These are phyloP conservation scores for Stemphylium vesicarium DNA, from an alignment of 2,329 filamentous ascomycete genomes.

Conservation along the genomic window DNA sequence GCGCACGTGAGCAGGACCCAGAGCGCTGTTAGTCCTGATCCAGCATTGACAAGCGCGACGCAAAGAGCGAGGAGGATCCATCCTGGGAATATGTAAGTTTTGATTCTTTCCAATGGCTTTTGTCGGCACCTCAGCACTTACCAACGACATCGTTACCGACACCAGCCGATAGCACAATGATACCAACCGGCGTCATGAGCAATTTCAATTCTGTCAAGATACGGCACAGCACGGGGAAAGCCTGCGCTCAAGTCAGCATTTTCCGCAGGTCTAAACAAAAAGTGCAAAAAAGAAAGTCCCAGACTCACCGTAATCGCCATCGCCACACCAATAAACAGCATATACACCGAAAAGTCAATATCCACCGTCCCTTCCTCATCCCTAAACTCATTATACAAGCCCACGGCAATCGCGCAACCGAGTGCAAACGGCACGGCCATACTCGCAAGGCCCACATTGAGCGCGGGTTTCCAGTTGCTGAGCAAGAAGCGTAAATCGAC, in stretches of 20 bases:
- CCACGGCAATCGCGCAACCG: conserved; percentile 80
- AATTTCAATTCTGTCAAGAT: conserved; percentile 92
- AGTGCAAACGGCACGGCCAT: conserved; percentile 85
- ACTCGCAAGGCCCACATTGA: conserved; percentile 77
- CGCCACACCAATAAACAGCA: conserved; percentile 88
- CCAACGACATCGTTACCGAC: conserved; percentile 89
- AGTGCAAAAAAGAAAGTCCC: no score
- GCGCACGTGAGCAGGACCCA: conserved; percentile 80
- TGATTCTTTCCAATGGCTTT: neutral
- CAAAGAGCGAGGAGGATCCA: conserved; percentile 94
- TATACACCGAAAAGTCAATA: conserved; percentile 67
- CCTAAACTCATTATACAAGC: conserved; percentile 77
- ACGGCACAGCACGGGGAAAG: conserved; percentile 88
- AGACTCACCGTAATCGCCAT: conserved; percentile 80
- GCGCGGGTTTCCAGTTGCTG: conserved; percentile 80
- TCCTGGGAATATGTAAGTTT: conserved; percentile 45
- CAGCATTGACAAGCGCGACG: conserved; percentile 89
- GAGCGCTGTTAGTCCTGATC: conserved; percentile 79
- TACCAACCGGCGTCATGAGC: conserved; percentile 79
- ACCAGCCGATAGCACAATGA: conserved; percentile 87
- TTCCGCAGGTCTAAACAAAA: no score
- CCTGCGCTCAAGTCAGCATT: conserved; percentile 48
- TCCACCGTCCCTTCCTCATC: conserved; percentile 61
- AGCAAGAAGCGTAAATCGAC: conserved; percentile 79
- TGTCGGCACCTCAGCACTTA: conserved; percentile 17